Evolutionary conservation across 2,329 filamentous ascomycete species (phyloP).

Genomic region (Fusarium sambucinum): DNA sequence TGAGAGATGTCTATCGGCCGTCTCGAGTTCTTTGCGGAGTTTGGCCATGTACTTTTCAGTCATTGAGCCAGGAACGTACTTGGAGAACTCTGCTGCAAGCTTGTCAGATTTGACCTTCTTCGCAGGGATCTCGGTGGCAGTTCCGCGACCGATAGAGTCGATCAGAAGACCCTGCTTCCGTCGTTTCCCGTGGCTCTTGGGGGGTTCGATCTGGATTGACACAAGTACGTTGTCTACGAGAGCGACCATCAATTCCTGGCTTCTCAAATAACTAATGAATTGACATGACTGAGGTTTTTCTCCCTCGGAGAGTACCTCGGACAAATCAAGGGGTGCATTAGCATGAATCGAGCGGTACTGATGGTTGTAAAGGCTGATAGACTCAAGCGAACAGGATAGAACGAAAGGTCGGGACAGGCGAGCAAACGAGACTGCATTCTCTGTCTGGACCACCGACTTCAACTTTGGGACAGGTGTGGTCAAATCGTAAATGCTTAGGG

Average conservation of each 20-base stretch:
- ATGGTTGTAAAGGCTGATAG: conserved; percentile 75
- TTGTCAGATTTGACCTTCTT: conserved; percentile 52
- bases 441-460: conserved; percentile 65
- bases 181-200: conserved; percentile 66
- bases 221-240: conserved; percentile 73
- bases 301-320: conserved; percentile 54
- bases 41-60: conserved; percentile 62
- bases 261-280: conserved; percentile 72
- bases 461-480: conserved; percentile 71
- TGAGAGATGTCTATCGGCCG: conserved; percentile 62
- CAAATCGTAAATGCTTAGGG: conserved; percentile 73
- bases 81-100: conserved; percentile 51
- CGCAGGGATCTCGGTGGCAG: conserved; percentile 53
- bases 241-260: conserved; percentile 74
- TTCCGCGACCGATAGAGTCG: conserved; percentile 78
- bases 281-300: conserved; percentile 55
- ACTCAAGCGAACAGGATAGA: conserved; percentile 68
- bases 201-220: conserved; percentile 76
- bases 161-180: conserved; percentile 74
- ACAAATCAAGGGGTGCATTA: conserved; percentile 59
- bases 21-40: conserved; percentile 59
- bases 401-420: conserved; percentile 75
- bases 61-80: conserved; percentile 62
- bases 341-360: conserved; percentile 73
- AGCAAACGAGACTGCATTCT: conserved; percentile 70